Evolutionary conservation across 176 grass and related monocot species (phyloP).

Genomic region (Carex littledalei): DNA sequence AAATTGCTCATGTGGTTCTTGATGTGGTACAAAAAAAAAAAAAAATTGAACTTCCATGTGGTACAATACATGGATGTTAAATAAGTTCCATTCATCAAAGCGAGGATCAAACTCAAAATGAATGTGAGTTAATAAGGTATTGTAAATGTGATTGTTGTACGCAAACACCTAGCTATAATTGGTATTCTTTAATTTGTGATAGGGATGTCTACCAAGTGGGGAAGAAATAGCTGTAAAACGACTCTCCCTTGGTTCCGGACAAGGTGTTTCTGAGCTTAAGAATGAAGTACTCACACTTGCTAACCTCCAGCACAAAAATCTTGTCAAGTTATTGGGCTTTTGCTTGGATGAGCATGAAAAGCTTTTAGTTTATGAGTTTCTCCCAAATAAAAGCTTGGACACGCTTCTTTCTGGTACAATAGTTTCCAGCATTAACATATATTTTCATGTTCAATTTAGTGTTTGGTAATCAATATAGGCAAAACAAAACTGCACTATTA

Average conservation of each 20-base stretch:
- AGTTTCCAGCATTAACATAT: neutral
- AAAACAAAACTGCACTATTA: too few relatives aligned
- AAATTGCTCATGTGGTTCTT: neutral
- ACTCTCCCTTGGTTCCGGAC: conserved; percentile 46
- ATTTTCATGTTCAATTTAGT: neutral
- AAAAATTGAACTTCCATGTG: too few relatives aligned
- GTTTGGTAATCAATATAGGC: conserved; percentile 20
- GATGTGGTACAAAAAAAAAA: too few relatives aligned
- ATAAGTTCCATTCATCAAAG: neutral
- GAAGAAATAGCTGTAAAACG: conserved; percentile 68
- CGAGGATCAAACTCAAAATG: neutral
- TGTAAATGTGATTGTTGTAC: conserved; percentile 1
- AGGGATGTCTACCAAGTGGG: conserved; percentile 54
- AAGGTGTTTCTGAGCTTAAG: conserved; percentile 72
- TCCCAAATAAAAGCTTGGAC: conserved; percentile 67
- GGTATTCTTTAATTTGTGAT: conserved; percentile 20
- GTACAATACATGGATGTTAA: neutral
- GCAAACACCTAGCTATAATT: neutral
- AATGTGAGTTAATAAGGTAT: neutral
- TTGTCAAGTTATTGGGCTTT: conserved; percentile 59
- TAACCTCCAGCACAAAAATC: conserved; percentile 67
- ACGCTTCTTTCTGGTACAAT: conserved; percentile 60
- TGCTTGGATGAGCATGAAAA: conserved; percentile 60
- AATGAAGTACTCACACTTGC: conserved; percentile 57
- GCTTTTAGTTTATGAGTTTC: conserved; percentile 68